These are phyloP conservation scores for Neonectria hederae DNA, from an alignment of 2,329 filamentous ascomycete genomes.

Conservation along the genomic window DNA sequence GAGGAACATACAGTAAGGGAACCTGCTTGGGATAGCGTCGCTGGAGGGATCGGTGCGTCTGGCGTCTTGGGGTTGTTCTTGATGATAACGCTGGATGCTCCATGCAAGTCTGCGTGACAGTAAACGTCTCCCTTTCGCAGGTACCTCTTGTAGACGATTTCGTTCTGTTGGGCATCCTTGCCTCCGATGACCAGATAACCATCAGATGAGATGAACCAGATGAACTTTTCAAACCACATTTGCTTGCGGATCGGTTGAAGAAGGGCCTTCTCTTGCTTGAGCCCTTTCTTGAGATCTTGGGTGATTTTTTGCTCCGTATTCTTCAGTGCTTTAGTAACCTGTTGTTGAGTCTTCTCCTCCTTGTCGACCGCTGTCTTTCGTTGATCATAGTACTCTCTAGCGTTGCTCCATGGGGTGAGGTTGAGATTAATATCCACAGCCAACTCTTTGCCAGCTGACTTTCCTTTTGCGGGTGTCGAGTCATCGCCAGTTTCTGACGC, in stretches of 20 bases:
- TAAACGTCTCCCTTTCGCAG: conserved; percentile 91
- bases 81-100: conserved; percentile 85
- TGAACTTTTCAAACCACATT: conserved; percentile 97
- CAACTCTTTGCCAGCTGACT: conserved; percentile 63
- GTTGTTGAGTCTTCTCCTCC: conserved; percentile 84
- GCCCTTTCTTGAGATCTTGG: conserved; percentile 82
- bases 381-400: conserved; percentile 90
- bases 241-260: conserved; percentile 83
- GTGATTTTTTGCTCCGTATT: conserved; percentile 90
- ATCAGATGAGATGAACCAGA: conserved; percentile 95
- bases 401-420: conserved; percentile 87
- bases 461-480: conserved; percentile 49
- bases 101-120: conserved; percentile 87
- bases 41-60: conserved; percentile 88
- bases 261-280: conserved; percentile 92
- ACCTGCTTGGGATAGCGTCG: conserved; percentile 90
- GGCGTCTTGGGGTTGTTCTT: conserved; percentile 84
- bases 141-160: conserved; percentile 88
- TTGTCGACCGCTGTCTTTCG: conserved; percentile 86
- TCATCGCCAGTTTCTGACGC: conserved; percentile 51
- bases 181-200: conserved; percentile 92
- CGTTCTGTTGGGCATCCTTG: conserved; percentile 88
- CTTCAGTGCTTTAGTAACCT: conserved; percentile 84
- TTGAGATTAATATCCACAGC: conserved; percentile 86
- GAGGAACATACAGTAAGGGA: conserved; percentile 86